Evolutionary conservation across 2,329 filamentous ascomycete genomes (phyloP), one percentile per base, ranked within the genome.

Genomic region (Aurifilum marmelostoma): DNA sequence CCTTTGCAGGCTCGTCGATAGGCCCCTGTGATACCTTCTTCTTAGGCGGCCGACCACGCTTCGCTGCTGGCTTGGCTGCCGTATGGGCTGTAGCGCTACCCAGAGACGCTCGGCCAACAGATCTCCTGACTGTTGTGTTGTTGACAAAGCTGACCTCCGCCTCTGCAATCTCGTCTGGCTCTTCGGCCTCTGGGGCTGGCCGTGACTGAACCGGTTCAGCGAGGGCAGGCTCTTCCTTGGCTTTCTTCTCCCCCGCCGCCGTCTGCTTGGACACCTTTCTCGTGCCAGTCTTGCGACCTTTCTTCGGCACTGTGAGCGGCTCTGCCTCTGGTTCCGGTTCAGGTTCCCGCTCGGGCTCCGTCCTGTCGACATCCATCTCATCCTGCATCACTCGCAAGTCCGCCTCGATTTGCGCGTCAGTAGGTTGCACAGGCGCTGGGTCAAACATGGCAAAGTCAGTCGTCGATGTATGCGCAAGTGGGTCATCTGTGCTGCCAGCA

Each of bases 381-480:
- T 80, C 79, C 68, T 86, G 82, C 12, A 88, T 76, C 5, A 81
- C 80, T 62, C 74, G 78, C 6, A 88, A 75, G 67, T 88, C 86
- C 11, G 83, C 83, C 6, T 88, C 83, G 4, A 88, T 77, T 6
- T 78, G 82, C 0, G 77, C 81, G 16, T 88, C 84, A 69, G 85
- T 80, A 1, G 80, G 76, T 29, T 83, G 78, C 0, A 77, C 75
- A 9, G 83, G 82, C 1, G 76, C 73, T 2, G 85, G 83, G 65
- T 88, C 83, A 68, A 88, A 84, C 83, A 88, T 87, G 69, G 81
- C 81, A 71, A 83, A 85, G 41, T 83, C 79, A 2, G 69, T 68
- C 21, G 70, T 72, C 37, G 75, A 71, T 43, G 78, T 76, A 47
- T 78, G 74, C 1, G 76, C 60, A 41, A 71, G 37, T 37, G 50